These are phyloP conservation scores for Agaricus blazei DNA, from an alignment of 768 basidiomycete species.

Conservation along the genomic window DNA sequence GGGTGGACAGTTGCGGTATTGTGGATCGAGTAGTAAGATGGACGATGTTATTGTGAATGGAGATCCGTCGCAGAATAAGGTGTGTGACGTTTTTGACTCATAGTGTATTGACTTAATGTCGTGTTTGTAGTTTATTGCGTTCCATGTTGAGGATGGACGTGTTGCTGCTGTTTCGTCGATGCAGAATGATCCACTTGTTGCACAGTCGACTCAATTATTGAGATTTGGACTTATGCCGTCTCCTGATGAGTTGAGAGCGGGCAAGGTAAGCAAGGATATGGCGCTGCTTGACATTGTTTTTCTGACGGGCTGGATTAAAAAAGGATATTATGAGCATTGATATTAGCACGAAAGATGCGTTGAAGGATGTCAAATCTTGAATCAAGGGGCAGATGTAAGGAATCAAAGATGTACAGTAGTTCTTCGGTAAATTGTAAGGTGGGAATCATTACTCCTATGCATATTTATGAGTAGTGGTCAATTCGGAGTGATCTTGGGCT, in stretches of 20 bases:
- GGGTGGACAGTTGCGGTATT: conserved; percentile 85
- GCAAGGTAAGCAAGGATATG: conserved; percentile 47
- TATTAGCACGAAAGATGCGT: conserved; percentile 28
- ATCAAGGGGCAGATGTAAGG: background rate
- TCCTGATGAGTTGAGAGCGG: conserved; percentile 63
- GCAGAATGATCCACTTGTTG: conserved; percentile 78
- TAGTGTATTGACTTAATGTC: background rate
- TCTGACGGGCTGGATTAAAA: background rate
- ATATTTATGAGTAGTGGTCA: too few species aligned
- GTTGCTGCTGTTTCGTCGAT: conserved; percentile 73
- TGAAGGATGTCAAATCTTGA: conserved; percentile 16
- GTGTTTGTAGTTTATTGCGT: conserved; percentile 63
- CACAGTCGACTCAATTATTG: conserved; percentile 73
- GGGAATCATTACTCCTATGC: background rate
- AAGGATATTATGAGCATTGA: conserved; percentile 38
- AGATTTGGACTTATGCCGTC: conserved; percentile 78
- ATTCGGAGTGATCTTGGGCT: too few species aligned
- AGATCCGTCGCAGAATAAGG: conserved; percentile 73
- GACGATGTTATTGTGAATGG: conserved; percentile 82
- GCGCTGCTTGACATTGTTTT: background rate
- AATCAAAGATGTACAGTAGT: background rate
- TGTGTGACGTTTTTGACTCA: conserved; percentile 18
- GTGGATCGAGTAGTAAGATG: conserved; percentile 63
- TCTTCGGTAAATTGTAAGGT: background rate
- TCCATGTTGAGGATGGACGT: conserved; percentile 62